phyloP scores from a whole-genome alignment of 2,329 filamentous ascomycete genomes.

The Uncinocarpus reesii region DNA sequence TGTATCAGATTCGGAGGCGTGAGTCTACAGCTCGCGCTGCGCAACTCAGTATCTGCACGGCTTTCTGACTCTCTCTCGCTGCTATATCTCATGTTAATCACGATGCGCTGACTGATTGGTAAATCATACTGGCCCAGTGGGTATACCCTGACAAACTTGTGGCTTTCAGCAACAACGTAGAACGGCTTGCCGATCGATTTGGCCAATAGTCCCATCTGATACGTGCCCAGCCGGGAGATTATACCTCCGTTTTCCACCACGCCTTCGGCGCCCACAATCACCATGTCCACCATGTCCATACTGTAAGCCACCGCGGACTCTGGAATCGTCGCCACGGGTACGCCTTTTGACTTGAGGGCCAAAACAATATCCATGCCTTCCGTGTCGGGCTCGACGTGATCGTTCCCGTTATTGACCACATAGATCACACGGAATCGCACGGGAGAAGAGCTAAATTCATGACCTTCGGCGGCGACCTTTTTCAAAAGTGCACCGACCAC shows the following conservation, averaged over 20 bases:
- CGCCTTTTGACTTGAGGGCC: slow-evolving; percentile 59
- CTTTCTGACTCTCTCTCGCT: background rate
- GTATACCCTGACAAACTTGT: slow-evolving; percentile 89
- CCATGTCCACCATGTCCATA: slow-evolving; percentile 60
- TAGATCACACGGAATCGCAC: slow-evolving; percentile 78
- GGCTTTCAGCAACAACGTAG: slow-evolving; percentile 86
- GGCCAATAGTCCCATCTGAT: slow-evolving; percentile 75
- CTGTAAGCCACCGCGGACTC: slow-evolving; percentile 69
- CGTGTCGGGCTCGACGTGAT: slow-evolving; percentile 30
- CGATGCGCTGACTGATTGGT: slow-evolving; percentile 65
- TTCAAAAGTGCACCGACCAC: slow-evolving; percentile 70
- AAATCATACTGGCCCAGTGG: slow-evolving; percentile 72
- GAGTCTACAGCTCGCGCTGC: slow-evolving; percentile 33
- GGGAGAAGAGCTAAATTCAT: slow-evolving; percentile 42
- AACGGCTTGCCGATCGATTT: slow-evolving; percentile 64
- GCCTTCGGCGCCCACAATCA: slow-evolving; percentile 62
- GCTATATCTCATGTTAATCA: slow-evolving; percentile 52
- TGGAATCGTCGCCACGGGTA: slow-evolving; percentile 73
- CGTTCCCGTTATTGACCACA: slow-evolving; percentile 41
- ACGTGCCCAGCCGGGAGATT: slow-evolving; percentile 75
- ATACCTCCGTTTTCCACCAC: slow-evolving; percentile 92
- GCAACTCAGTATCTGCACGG: too few species aligned
- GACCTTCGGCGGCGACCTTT: slow-evolving; percentile 57
- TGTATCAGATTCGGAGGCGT: slow-evolving; percentile 53
- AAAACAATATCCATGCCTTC: slow-evolving; percentile 64